Evolutionary conservation across 1,139 yeast genomes (phyloP), one percentile per base, ranked within the genome.

Genomic region (Citeromyces siamensis): DNA sequence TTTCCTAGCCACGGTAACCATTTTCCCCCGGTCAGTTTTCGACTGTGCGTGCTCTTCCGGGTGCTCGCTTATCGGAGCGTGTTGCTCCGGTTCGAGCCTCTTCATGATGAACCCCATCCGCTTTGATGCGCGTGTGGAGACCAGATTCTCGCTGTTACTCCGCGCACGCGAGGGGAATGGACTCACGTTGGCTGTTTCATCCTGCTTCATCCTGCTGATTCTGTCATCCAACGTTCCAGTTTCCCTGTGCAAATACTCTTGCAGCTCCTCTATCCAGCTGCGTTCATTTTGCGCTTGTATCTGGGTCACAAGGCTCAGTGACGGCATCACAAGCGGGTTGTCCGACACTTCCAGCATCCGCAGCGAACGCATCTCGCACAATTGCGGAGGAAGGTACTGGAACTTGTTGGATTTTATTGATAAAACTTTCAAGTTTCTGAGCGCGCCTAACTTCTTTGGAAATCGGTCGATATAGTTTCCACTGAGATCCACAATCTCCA

Each of bases 401-500:
- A 84, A 64, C 32, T 60, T 59, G 55, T 84, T 84, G 43, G 71
- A 68, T 40, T 75, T 75, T 40, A 84, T 57, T 9, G 83, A 75
- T 13, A 84, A 55, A 4, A 79, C 78, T 45, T 68, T 66, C 41
- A 79, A 55, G 39, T 60, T 60, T 37, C 52, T 60, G 47, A 80
- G 54, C 33, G 46, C 49, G 2, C 58, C 62, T 35, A 68, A 46
- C 19, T 53, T 64, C 38, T 51, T 47, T 13, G 68, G 75, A 41
- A 73, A 66, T 26, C 59, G 49, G 28, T 58, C 50, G 40, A 79
- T 54, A 35, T 56, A 59, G 50, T 83, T 83, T 33, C 66, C 60
- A 22, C 88, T 76, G 20, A 83, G 55, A 52, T 84, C 94, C 36
- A 83, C 57, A 37, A 77, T 75, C 46, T 80, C 88, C 40, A 83